These are phyloP conservation scores for Fusarium kyushuense DNA, from an alignment of 2,329 filamentous ascomycete genomes.

Conservation along the genomic window DNA sequence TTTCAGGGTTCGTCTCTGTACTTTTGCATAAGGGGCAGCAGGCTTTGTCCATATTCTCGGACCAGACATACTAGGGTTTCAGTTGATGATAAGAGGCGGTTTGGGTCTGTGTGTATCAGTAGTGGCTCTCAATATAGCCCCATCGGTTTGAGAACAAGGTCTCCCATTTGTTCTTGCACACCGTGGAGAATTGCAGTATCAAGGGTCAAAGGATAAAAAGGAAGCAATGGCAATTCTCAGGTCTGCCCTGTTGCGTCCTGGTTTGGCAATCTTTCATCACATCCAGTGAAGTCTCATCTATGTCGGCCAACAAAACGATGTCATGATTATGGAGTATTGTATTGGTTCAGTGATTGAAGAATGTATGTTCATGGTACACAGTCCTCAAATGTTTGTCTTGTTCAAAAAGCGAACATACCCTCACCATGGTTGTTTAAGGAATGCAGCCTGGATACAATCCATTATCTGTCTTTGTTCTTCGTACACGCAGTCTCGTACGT, in stretches of 20 bases:
- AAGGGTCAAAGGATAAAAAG: constrained; percentile 15
- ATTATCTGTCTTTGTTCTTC: constrained; percentile 6
- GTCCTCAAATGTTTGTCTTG: background rate
- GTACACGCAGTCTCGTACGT: background rate
- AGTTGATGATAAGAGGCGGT: background rate
- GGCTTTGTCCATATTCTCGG: constrained; percentile 4
- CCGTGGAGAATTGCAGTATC: background rate
- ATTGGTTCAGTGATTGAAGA: background rate
- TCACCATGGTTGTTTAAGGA: constrained; percentile 11
- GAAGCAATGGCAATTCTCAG: constrained; percentile 20
- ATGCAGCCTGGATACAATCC: background rate
- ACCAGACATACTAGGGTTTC: constrained; percentile 2
- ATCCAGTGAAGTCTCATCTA: constrained; percentile 4
- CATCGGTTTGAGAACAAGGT: constrained; percentile 5
- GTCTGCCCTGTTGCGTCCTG: background rate
- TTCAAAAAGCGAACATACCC: background rate
- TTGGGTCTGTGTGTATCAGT: constrained; percentile 9
- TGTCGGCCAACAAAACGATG: background rate
- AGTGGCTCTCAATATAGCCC: background rate
- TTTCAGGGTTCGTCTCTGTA: background rate
- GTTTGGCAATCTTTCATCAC: constrained; percentile 1
- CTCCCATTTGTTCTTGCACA: constrained; percentile 9
- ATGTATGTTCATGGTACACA: background rate
- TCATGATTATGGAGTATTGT: background rate
- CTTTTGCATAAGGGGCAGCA: constrained; percentile 1